These are phyloP conservation scores for Mariannaea elegans DNA, from an alignment of 2,329 filamentous ascomycete genomes.

Conservation along the genomic window DNA sequence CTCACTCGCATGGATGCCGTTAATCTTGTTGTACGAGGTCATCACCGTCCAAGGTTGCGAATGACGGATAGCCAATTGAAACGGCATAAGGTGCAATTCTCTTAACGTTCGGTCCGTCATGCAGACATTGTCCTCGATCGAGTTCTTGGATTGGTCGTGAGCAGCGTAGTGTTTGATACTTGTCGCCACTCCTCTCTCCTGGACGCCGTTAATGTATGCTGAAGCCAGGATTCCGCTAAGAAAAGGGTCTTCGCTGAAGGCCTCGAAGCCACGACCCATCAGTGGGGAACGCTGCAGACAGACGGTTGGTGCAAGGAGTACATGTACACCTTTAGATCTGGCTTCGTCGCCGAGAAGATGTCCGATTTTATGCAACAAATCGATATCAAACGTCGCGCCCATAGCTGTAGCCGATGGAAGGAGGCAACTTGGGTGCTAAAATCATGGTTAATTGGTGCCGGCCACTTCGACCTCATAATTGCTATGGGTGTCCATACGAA, in stretches of 20 bases:
- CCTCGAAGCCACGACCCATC: constrained; percentile 53
- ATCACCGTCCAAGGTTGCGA: constrained; percentile 50
- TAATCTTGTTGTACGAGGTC: constrained; percentile 55
- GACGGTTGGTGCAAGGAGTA: constrained; percentile 71
- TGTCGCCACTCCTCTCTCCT: constrained; percentile 50
- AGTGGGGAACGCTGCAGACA: constrained; percentile 53
- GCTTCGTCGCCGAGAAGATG: constrained; percentile 63
- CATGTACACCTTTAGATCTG: constrained; percentile 57
- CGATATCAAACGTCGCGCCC: constrained; percentile 69
- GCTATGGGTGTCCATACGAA: too few species aligned
- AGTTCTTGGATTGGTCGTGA: constrained; percentile 33
- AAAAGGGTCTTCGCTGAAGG: constrained; percentile 54
- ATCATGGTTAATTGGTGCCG: not conserved
- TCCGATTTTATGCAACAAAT: constrained; percentile 66
- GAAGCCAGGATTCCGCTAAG: constrained; percentile 52
- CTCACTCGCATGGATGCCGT: constrained; percentile 51
- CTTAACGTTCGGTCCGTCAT: constrained; percentile 30
- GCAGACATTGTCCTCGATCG: constrained; percentile 31
- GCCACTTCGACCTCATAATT: too few species aligned
- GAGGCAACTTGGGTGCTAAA: constrained; percentile 50
- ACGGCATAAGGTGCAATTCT: constrained; percentile 51
- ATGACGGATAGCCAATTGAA: constrained; percentile 49
- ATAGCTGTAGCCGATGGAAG: constrained; percentile 47
- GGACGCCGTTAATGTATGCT: constrained; percentile 51
- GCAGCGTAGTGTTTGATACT: constrained; percentile 56